These are phyloP conservation scores for Endocladia muricata DNA, from an alignment of 31 red algal species.

Conservation along the genomic window DNA sequence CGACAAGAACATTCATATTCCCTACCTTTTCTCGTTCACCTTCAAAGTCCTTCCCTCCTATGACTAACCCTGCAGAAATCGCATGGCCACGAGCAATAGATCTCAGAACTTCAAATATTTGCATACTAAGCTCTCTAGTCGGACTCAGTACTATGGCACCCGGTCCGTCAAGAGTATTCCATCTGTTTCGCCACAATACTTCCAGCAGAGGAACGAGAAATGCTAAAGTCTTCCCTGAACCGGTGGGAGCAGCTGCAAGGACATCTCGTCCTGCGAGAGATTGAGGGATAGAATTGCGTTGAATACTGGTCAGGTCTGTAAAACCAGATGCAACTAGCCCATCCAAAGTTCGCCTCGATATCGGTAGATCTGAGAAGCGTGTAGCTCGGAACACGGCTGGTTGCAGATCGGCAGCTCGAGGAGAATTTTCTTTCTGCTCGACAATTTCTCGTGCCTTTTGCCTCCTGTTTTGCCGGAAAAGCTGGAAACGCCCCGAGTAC, in stretches of 20 bases:
- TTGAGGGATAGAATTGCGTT: slow-evolving; percentile 74
- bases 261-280: slow-evolving; percentile 87
- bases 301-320: slow-evolving; percentile 77
- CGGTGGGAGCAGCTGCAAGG: slow-evolving; percentile 88
- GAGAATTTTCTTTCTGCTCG: neutral
- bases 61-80: slow-evolving; percentile 88
- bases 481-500: slow-evolving; percentile 32
- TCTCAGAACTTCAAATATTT: slow-evolving; percentile 93
- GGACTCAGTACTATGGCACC: slow-evolving; percentile 91
- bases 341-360: slow-evolving; percentile 79
- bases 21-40: slow-evolving; percentile 83
- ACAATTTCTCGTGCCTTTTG: slow-evolving; percentile 22
- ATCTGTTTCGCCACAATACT: slow-evolving; percentile 61
- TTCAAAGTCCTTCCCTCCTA: slow-evolving; percentile 85
- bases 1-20: slow-evolving; percentile 92
- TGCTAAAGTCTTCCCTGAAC: slow-evolving; percentile 94
- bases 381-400: slow-evolving; percentile 26
- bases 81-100: slow-evolving; percentile 66
- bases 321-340: slow-evolving; percentile 75
- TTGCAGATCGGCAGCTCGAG: neutral
- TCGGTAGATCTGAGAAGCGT: slow-evolving; percentile 79
- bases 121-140: slow-evolving; percentile 90
- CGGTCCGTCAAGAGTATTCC: slow-evolving; percentile 77
- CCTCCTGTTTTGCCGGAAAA: slow-evolving; percentile 53
- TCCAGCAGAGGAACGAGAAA: slow-evolving; percentile 93